Percentiles rank a stretch among this genome's conserved stretches.
phyloP scores from a whole-genome alignment of 495 filamentous ascomycete genomes.

The Corynascus novoguineensis region DNA sequence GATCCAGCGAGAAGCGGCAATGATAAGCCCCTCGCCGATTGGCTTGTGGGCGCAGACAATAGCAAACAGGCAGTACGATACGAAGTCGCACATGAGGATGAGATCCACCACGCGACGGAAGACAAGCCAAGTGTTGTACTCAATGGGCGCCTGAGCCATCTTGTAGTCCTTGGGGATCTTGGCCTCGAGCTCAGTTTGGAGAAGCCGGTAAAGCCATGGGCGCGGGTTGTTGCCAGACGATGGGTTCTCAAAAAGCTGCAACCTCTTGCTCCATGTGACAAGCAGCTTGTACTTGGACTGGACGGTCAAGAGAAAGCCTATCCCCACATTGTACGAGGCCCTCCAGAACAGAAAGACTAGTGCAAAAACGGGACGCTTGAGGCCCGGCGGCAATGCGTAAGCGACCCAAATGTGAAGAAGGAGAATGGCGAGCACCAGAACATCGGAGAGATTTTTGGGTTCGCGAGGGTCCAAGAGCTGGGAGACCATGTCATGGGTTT shows the following conservation, averaged over 20 bases:
- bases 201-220: slow-evolving; percentile 69
- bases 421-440: slow-evolving; percentile 74
- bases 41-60: slow-evolving; percentile 78
- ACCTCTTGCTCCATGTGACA: slow-evolving; percentile 81
- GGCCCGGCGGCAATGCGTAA: slow-evolving; percentile 60
- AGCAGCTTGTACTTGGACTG: slow-evolving; percentile 86
- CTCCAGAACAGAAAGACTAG: slow-evolving; percentile 87
- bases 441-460: slow-evolving; percentile 89
- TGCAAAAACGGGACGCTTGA: slow-evolving; percentile 71
- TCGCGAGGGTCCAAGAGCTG: slow-evolving; percentile 91
- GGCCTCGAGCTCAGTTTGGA: slow-evolving; percentile 85
- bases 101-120: slow-evolving; percentile 92
- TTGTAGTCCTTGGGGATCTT: slow-evolving; percentile 93
- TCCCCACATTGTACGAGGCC: slow-evolving; percentile 84
- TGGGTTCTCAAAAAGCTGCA: slow-evolving; percentile 79
- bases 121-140: slow-evolving; percentile 98
- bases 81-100: slow-evolving; percentile 97
- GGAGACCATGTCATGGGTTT: slow-evolving; percentile 98
- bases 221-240: slow-evolving; percentile 71
- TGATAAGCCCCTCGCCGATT: slow-evolving; percentile 58
- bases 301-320: slow-evolving; percentile 79
- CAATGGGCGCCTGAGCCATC: slow-evolving; percentile 85
- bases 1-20: slow-evolving; percentile 73
- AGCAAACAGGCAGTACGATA: slow-evolving; percentile 92
- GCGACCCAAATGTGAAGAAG: slow-evolving; percentile 65